Base-by-base conservation (phyloP, 306 rosid genomes). In the Vigna hirtella region DNA sequence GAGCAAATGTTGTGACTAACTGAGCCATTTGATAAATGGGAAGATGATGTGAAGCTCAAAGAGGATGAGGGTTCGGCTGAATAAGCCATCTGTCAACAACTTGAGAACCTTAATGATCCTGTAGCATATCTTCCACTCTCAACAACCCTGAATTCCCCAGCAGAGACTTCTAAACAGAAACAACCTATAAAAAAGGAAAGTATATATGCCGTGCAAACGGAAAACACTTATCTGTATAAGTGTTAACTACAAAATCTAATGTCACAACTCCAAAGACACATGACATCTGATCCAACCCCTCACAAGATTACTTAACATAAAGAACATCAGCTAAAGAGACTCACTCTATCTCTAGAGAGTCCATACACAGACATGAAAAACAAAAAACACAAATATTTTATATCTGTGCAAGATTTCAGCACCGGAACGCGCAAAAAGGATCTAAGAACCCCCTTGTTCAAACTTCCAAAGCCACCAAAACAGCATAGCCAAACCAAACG, bases 11-110 rank as follows among this genome's bases (percentile, higher is more conserved):
- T 91, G 73, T 86, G 88, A 81, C 81, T 72, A 76, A 80, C 71
- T 0, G 97, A 90, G 50, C 90, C 97, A 87, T 95, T 95, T 18
- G 99, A 88, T 63, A 88, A 45, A 58, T 76, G 80, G 61, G 98
- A 88, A 78, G 96, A 85, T 45, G 97, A 92, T 24, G 97, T 89
- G 64, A 88, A 89, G 89, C 98, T 95, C 85, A 95, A 79, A 78
- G 99, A 93, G 15, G 98, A 88, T 6, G 99, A 91, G 26, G 93
- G 97, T 79, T 93, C 99, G 18, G 82, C 53, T 17, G 93, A 91
- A 77, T 68, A 68, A 66, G 93, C 98, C 98, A 92, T 92, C 74
- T 38, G 47, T 72, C 32, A 30, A 77, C 45, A 28, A 80, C 4
- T 61, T 22, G 32, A 59, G 49, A 82, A 58, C 73, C 78, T 7